Percentiles rank a stretch among this genome's conserved stretches.
Conservation (phyloP, 768 basidiomycete species). For the Panus rudis region DNA sequence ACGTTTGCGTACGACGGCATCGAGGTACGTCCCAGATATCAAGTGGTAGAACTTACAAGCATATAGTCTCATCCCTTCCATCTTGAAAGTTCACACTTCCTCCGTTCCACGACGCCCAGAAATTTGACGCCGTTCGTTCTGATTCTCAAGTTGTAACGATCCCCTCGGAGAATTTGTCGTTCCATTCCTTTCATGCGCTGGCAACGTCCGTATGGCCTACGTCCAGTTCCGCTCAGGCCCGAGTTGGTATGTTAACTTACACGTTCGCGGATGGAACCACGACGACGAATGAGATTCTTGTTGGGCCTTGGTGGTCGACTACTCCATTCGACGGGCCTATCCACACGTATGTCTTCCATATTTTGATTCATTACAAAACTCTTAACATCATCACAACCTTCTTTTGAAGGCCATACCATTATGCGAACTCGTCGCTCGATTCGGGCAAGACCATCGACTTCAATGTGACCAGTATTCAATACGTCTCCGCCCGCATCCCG, state of each 20-base stretch:
- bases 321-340: slow-evolving; percentile 29
- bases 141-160: slow-evolving; percentile 6
- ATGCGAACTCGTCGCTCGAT: slow-evolving; percentile 10
- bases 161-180: not conserved
- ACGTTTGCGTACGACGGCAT: slow-evolving; percentile 6
- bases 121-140: slow-evolving; percentile 6
- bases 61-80: too few relatives aligned
- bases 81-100: too few relatives aligned
- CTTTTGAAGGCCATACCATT: slow-evolving; percentile 38
- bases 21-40: slow-evolving; percentile 5
- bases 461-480: slow-evolving; percentile 39
- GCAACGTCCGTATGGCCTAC: slow-evolving; percentile 5
- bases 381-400: too few relatives aligned
- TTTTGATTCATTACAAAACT: not conserved
- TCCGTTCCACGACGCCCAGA: too few relatives aligned
- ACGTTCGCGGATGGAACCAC: slow-evolving; percentile 7
- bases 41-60: too few relatives aligned
- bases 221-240: not conserved
- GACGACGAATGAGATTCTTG: slow-evolving; percentile 1
- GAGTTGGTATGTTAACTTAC: slow-evolving; percentile 5
- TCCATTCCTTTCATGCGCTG: slow-evolving; percentile 10
- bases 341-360: slow-evolving; percentile 28
- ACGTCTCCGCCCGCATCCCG: slow-evolving; percentile 38
- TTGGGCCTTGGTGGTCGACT: slow-evolving; percentile 7
- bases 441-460: slow-evolving; percentile 32